Conservation (phyloP, 1,139 yeast species). For the Hansenula sp. region DNA sequence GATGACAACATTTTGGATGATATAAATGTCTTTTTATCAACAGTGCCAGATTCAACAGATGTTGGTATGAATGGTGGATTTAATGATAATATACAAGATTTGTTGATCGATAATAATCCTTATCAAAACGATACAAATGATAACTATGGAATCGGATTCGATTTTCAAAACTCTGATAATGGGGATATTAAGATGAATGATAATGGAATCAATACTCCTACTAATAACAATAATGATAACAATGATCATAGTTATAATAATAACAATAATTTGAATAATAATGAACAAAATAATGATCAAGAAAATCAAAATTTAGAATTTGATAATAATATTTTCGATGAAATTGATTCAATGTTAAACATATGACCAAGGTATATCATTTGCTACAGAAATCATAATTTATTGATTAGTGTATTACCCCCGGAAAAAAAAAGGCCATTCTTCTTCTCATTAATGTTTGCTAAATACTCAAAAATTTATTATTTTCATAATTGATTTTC, state of each 20-base stretch:
- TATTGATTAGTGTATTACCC: background rate
- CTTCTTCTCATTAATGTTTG: no score
- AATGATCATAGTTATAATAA: slow-evolving; percentile 2
- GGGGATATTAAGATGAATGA: background rate
- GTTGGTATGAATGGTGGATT: slow-evolving; percentile 14
- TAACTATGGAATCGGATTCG: slow-evolving; percentile 3
- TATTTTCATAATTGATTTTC: no score
- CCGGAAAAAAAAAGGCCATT: background rate
- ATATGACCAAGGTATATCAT: slow-evolving; percentile 6
- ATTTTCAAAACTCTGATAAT: slow-evolving; percentile 3
- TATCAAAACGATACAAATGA: slow-evolving; percentile 7
- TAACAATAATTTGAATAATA: slow-evolving; percentile 3
- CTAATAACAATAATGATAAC: slow-evolving; percentile 5
- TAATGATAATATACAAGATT: slow-evolving; percentile 20
- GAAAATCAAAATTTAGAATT: slow-evolving; percentile 23
- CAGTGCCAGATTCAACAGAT: slow-evolving; percentile 22
- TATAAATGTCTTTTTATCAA: slow-evolving; percentile 26
- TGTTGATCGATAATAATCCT: slow-evolving; percentile 19
- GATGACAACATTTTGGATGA: slow-evolving; percentile 26
- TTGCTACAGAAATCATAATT: background rate
- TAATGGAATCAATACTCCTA: slow-evolving; percentile 4
- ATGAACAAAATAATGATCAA: slow-evolving; percentile 4
- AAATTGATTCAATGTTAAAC: slow-evolving; percentile 29
- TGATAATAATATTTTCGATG: slow-evolving; percentile 19
- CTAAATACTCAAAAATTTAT: background rate